Evolutionary conservation across 2,329 filamentous ascomycete genomes (phyloP).

Genomic region (Penicillium nordicum): DNA sequence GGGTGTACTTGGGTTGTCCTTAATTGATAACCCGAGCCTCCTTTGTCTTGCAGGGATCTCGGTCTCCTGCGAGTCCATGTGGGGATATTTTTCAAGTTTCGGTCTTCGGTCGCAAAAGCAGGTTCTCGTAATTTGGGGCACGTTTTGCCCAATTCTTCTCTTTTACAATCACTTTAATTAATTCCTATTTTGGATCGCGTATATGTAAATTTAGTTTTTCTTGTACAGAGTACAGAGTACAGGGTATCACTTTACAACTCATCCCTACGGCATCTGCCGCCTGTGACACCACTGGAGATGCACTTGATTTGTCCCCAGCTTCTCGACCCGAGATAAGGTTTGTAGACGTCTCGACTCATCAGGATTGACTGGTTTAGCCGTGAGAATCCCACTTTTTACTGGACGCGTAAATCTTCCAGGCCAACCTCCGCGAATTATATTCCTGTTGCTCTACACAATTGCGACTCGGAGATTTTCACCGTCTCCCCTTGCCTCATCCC

Average conservation of each 20-base stretch:
- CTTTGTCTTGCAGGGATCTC: constrained; percentile 21
- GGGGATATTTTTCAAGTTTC: constrained; percentile 12
- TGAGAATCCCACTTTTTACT: background rate
- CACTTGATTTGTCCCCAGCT: constrained; percentile 10
- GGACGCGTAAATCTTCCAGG: background rate
- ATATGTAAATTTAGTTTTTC: background rate
- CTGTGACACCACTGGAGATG: constrained; percentile 13
- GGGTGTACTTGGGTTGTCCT: background rate
- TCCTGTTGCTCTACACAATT: background rate
- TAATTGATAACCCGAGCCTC: constrained; percentile 18
- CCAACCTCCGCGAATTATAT: background rate
- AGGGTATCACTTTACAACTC: constrained; percentile 5
- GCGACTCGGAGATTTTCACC: constrained; percentile 13
- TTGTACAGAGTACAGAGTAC: background rate
- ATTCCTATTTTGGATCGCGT: background rate
- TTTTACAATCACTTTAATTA: background rate
- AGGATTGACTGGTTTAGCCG: background rate
- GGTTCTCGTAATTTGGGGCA: constrained; percentile 14
- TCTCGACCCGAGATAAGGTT: constrained; percentile 7
- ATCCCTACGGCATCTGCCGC: constrained; percentile 4
- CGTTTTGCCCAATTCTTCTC: constrained; percentile 12
- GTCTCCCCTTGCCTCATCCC: constrained; percentile 20
- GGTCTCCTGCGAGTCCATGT: constrained; percentile 18
- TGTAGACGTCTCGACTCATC: constrained; percentile 4
- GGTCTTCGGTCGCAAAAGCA: constrained; percentile 18